phyloP scores from a whole-genome alignment of 768 basidiomycete genomes.

The Psilocybe subaeruginosa region DNA sequence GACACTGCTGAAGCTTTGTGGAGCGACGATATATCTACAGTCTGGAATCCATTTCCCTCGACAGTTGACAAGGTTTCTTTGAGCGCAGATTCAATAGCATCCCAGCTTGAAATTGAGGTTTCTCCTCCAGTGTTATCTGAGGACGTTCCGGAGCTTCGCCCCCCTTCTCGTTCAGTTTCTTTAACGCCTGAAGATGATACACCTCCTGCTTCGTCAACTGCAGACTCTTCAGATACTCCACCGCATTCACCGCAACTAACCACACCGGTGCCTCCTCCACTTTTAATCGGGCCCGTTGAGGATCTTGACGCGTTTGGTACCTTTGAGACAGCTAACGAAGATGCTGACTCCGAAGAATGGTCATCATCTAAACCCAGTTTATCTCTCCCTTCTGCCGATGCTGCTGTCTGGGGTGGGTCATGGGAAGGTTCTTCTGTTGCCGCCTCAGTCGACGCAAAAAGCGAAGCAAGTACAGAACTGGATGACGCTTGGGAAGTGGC shows the following conservation, averaged over 20 bases:
- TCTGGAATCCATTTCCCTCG: slow-evolving; percentile 39
- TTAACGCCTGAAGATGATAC: neutral
- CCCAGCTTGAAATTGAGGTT: slow-evolving; percentile 12
- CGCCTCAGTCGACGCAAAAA: slow-evolving; percentile 13
- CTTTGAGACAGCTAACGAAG: slow-evolving; percentile 54
- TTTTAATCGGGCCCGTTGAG: slow-evolving; percentile 20
- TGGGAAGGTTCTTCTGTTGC: slow-evolving; percentile 38
- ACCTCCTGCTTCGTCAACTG: neutral
- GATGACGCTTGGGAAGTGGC: slow-evolving; percentile 74
- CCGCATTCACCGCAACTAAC: slow-evolving; percentile 1
- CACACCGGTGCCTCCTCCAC: slow-evolving; percentile 10
- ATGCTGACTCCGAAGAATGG: slow-evolving; percentile 32
- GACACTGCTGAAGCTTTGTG: slow-evolving; percentile 45
- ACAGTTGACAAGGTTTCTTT: slow-evolving; percentile 45
- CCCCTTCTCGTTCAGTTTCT: neutral
- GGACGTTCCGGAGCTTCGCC: neutral
- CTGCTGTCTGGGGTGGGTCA: slow-evolving; percentile 42
- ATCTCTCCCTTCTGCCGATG: slow-evolving; percentile 23
- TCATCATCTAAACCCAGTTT: slow-evolving; percentile 30
- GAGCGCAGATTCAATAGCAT: slow-evolving; percentile 24
- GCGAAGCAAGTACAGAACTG: slow-evolving; percentile 27
- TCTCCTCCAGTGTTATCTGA: neutral
- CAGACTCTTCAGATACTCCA: neutral
- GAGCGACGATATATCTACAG: slow-evolving; percentile 28
- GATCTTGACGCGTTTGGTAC: slow-evolving; percentile 63